Evolutionary conservation across 106 monocot species (phyloP).

Genomic region (Xerophyta viscosa): DNA sequence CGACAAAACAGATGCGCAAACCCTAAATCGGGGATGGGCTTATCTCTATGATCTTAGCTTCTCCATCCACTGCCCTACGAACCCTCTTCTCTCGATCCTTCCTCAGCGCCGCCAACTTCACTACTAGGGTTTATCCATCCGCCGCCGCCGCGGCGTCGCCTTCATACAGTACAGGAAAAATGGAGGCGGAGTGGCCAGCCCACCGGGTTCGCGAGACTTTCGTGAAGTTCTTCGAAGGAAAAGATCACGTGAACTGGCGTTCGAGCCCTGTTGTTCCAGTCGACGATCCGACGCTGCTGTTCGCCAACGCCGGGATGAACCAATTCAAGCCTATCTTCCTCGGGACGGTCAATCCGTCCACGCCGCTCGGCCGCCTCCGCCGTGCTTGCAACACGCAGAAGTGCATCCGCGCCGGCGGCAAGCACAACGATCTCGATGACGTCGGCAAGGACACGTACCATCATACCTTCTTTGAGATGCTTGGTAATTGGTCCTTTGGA

Average conservation of each 20-base stretch:
- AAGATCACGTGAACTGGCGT: slow-evolving; percentile 58
- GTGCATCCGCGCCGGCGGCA: slow-evolving; percentile 97
- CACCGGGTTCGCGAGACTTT: slow-evolving; percentile 51
- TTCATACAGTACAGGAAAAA: too few relatives aligned
- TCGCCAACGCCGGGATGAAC: slow-evolving; percentile 97
- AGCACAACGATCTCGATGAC: slow-evolving; percentile 97
- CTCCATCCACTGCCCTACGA: too few relatives aligned
- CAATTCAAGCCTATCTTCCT: slow-evolving; percentile 95
- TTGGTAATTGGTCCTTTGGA: slow-evolving; percentile 97
- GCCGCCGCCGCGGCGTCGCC: too few relatives aligned
- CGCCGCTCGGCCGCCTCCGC: slow-evolving; percentile 53
- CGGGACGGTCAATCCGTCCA: slow-evolving; percentile 62
- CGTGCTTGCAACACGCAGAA: slow-evolving; percentile 96
- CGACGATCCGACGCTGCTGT: slow-evolving; percentile 95
- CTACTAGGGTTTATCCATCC: too few relatives aligned
- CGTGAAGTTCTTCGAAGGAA: slow-evolving; percentile 66
- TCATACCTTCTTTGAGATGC: slow-evolving; percentile 99
- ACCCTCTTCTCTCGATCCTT: too few relatives aligned
- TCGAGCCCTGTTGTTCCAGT: slow-evolving; percentile 92
- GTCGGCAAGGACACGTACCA: slow-evolving; percentile 98
- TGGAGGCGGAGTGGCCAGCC: slow-evolving; percentile 61
- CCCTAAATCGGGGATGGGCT: too few relatives aligned
- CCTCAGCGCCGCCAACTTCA: too few relatives aligned
- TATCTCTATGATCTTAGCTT: too few relatives aligned
- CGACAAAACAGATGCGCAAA: too few relatives aligned